A percentile compares a stretch with the other conserved stretches of the same genome.
These are phyloP conservation scores for Blastobotrys petasosporus DNA, from an alignment of 1,139 yeast genomes.

Conservation along the genomic window DNA sequence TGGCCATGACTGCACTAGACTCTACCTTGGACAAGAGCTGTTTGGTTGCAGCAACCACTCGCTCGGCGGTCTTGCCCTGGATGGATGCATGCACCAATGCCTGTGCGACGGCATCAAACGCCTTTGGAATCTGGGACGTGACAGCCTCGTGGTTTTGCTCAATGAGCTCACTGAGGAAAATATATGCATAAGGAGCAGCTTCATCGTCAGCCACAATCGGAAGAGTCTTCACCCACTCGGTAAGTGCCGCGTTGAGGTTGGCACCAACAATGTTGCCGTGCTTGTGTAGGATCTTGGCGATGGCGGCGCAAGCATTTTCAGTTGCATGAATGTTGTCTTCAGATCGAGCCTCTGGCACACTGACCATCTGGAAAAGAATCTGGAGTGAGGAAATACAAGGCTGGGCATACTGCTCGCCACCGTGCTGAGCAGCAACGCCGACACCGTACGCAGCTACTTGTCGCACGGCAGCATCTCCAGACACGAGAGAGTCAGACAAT, in stretches of 20 bases:
- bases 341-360: slow-evolving; percentile 77
- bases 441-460: slow-evolving; percentile 84
- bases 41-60: slow-evolving; percentile 52
- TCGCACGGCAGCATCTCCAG: slow-evolving; percentile 61
- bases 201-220: slow-evolving; percentile 83
- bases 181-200: slow-evolving; percentile 84
- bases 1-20: slow-evolving; percentile 58
- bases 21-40: slow-evolving; percentile 40
- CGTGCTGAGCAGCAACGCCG: slow-evolving; percentile 80
- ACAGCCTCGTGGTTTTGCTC: slow-evolving; percentile 63
- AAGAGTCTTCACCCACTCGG: slow-evolving; percentile 73
- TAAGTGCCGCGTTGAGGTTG: slow-evolving; percentile 57
- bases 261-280: slow-evolving; percentile 43
- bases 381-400: slow-evolving; percentile 65
- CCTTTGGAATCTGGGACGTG: slow-evolving; percentile 50
- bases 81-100: slow-evolving; percentile 68
- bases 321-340: slow-evolving; percentile 85
- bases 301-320: slow-evolving; percentile 75
- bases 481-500: slow-evolving; percentile 55
- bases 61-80: slow-evolving; percentile 63
- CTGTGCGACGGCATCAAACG: slow-evolving; percentile 68
- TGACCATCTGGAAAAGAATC: slow-evolving; percentile 66
- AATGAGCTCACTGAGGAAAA: slow-evolving; percentile 68
- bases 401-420: slow-evolving; percentile 58
- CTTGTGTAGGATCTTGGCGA: slow-evolving; percentile 59